Evolutionary conservation across 192 early-diverging fungal genomes (phyloP).

Genomic region (Linnemannia schmuckeri): DNA sequence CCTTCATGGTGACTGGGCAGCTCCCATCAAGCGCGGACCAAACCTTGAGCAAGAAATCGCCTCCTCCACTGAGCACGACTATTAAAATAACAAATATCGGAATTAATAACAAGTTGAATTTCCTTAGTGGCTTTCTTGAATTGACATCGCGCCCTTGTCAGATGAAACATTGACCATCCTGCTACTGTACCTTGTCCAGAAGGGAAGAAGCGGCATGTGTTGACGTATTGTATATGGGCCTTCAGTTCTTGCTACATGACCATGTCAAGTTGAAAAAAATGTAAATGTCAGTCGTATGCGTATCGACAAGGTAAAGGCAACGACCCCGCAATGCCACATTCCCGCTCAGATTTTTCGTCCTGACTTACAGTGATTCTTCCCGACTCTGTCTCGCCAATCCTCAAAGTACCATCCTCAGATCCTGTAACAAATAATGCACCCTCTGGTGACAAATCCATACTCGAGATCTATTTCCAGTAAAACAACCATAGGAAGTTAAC

Average conservation of each 20-base stretch:
- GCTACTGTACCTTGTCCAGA: conserved; percentile 70
- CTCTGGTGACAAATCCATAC: conserved; percentile 64
- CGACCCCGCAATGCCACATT: background rate
- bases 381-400: conserved; percentile 56
- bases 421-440: conserved; percentile 61
- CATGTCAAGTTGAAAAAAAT: background rate
- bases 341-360: background rate
- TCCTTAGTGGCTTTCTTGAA: background rate
- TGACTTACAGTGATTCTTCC: conserved; percentile 57
- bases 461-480: conserved; percentile 35
- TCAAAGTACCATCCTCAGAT: conserved; percentile 51
- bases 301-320: background rate
- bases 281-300: background rate
- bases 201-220: conserved; percentile 78
- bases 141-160: no score
- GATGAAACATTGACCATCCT: background rate
- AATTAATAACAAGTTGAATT: background rate
- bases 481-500: background rate
- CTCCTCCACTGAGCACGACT: conserved; percentile 76
- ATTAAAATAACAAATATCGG: background rate
- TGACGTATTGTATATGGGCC: conserved; percentile 79
- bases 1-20: conserved; percentile 79
- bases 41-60: conserved; percentile 76
- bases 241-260: conserved; percentile 58
- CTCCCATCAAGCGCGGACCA: conserved; percentile 84